Conservation (phyloP, 768 basidiomycete genomes). For the Termitomyces sp. region DNA sequence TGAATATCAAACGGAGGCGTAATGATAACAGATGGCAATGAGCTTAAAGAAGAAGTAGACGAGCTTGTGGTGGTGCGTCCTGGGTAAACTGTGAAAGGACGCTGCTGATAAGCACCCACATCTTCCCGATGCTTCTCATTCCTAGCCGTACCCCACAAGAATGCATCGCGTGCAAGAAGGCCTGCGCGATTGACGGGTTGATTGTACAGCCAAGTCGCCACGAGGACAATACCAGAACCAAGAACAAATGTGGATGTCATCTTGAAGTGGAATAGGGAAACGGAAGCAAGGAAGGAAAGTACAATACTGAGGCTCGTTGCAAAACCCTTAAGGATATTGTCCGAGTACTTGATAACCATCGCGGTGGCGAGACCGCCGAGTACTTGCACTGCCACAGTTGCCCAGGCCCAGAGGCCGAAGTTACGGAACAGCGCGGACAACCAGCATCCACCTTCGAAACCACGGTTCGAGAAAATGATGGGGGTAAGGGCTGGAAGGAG, state of each 20-base stretch:
- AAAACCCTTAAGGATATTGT: slow-evolving; percentile 94
- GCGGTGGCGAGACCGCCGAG: slow-evolving; percentile 93
- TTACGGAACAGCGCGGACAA: slow-evolving; percentile 63
- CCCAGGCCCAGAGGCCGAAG: slow-evolving; percentile 95
- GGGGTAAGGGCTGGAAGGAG: slow-evolving; percentile 84
- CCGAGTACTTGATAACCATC: slow-evolving; percentile 94
- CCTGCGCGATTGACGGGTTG: slow-evolving; percentile 39
- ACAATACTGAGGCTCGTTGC: slow-evolving; percentile 93
- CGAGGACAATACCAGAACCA: slow-evolving; percentile 78
- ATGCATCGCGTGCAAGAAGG: slow-evolving; percentile 7
- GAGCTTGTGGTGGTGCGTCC: slow-evolving; percentile 21
- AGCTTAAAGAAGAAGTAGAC: slow-evolving; percentile 26
- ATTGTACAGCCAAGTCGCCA: slow-evolving; percentile 91
- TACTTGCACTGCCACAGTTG: slow-evolving; percentile 85
- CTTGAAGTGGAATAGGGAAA: slow-evolving; percentile 84
- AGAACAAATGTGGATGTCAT: slow-evolving; percentile 84
- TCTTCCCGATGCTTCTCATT: slow-evolving; percentile 19
- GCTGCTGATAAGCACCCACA: slow-evolving; percentile 3
- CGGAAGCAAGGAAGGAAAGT: slow-evolving; percentile 89
- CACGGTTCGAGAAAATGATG: slow-evolving; percentile 49
- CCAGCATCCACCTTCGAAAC: slow-evolving; percentile 28
- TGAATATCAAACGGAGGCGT: slow-evolving; percentile 16
- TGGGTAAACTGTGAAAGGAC: slow-evolving; percentile 16
- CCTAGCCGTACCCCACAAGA: slow-evolving; percentile 16
- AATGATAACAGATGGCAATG: slow-evolving; percentile 17